Conservation (phyloP, 2,329 filamentous ascomycete genomes). For the Ascochyta lentis region DNA sequence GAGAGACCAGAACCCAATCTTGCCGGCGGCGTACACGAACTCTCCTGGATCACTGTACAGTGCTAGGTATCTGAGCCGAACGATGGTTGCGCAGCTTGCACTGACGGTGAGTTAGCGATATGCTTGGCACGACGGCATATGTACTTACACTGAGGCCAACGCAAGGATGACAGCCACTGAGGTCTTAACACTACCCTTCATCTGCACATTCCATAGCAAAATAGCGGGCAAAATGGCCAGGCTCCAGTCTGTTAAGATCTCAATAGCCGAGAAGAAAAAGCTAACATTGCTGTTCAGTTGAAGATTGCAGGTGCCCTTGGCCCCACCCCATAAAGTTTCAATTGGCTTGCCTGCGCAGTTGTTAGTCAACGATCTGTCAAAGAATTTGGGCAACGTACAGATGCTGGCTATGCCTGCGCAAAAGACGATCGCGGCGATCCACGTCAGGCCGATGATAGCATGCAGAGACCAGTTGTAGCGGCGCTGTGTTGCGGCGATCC, state of each 20-base stretch:
- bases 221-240: constrained; percentile 28
- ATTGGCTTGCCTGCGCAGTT: constrained; percentile 23
- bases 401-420: constrained; percentile 29
- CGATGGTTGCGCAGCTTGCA: constrained; percentile 46
- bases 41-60: constrained; percentile 50
- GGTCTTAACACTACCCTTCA: constrained; percentile 49
- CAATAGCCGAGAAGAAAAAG: constrained; percentile 31
- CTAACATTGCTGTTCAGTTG: constrained; percentile 29
- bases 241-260: constrained; percentile 29
- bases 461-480: constrained; percentile 21
- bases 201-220: constrained; percentile 33
- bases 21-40: constrained; percentile 51
- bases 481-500: constrained; percentile 22
- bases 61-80: constrained; percentile 54
- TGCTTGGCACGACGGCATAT: constrained; percentile 1
- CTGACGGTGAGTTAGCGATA: constrained; percentile 26
- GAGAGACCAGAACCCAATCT: constrained; percentile 55
- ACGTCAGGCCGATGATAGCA: constrained; percentile 21
- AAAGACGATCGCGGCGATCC: constrained; percentile 26
- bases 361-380: background rate
- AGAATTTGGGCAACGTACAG: constrained; percentile 12
- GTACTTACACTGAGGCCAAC: constrained; percentile 50
- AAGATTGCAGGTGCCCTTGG: constrained; percentile 28
- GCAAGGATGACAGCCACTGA: constrained; percentile 51
- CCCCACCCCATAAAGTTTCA: constrained; percentile 29